A percentile compares a stretch with the other conserved stretches of the same genome.
Evolutionary conservation across 2,329 filamentous ascomycete species (phyloP).

Genomic region (Aspergillus puulaauensis): DNA sequence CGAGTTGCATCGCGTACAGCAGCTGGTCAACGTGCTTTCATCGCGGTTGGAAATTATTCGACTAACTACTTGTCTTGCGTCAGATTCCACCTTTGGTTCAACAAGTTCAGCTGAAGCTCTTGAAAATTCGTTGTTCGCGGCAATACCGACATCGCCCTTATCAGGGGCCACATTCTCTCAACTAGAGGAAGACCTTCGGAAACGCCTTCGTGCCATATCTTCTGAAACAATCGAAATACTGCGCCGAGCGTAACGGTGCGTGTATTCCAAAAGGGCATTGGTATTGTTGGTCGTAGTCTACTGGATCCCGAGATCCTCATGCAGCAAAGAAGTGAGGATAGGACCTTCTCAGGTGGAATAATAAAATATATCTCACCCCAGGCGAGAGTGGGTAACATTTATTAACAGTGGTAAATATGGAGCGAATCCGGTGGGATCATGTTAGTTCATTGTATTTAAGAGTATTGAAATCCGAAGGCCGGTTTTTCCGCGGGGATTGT

Average conservation of each 20-base stretch:
- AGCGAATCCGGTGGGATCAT: neutral
- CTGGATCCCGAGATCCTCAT: neutral
- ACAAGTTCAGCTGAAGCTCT: neutral
- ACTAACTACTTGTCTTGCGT: neutral
- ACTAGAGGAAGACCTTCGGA: conserved; percentile 6
- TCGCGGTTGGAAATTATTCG: neutral
- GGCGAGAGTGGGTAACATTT: neutral
- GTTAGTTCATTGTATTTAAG: neutral
- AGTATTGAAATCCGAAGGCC: neutral
- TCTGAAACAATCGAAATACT: conserved; percentile 8
- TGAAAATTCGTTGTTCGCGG: neutral
- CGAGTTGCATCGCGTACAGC: conserved; percentile 5
- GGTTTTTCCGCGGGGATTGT: neutral
- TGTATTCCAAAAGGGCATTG: neutral
- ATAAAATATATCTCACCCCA: too few relatives aligned
- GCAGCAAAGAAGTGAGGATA: neutral
- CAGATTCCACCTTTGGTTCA: neutral
- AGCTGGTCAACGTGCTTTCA: neutral
- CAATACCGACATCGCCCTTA: neutral
- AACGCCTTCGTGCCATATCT: conserved; percentile 3
- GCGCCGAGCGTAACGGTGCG: neutral
- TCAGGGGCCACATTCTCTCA: neutral
- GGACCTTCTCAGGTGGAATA: neutral
- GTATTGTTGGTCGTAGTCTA: neutral
- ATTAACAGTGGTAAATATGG: neutral